Base-by-base conservation (phyloP, 805 yeast species). In the Starmerella cellae region DNA sequence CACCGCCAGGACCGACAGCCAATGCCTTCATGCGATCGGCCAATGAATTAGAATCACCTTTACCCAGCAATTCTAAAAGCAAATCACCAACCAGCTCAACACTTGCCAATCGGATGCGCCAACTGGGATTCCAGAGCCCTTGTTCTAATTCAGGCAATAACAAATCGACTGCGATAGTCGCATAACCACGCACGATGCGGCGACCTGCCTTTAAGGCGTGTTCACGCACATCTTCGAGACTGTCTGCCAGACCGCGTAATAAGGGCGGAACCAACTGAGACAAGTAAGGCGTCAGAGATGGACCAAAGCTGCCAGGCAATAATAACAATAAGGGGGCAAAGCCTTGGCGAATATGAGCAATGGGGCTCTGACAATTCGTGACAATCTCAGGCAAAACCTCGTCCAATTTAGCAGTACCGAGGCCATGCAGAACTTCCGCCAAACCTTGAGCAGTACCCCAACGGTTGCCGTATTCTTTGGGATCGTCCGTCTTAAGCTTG, bases 371-470 rank as follows among this genome's bases (percentile, higher is more conserved):
- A 20, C 94, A 82, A 55, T 79, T 79, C 5, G 73, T 63, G 54
- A 91, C 69, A 48, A 91, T 79, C 1, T 68, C 61, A 29, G 99
- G 98, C 46, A 91, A 65, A 56, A 87, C 62, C 56, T 85, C 96
- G 52, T 91, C 98, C 58, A 91, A 70, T 55, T 85, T 85, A 49
- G 75, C 62, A 37, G 84, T 62, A 53, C 99, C 98, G 41, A 91
- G 71, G 50, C 98, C 98, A 55, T 83, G 78, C 42, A 85, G 73
- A 48, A 91, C 94, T 63, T 91, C 99, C 16, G 95, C 75, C 43
- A 91, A 71, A 2, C 95, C 97, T 66, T 91, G 98, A 0, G 97
- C 98, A 39, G 95, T 81, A 45, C 99, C 99, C 46, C 91, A 71
- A 51, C 95, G 75, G 58, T 91, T 97, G 47, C 96, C 96, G 8